Evolutionary conservation across 1,284 basidiomycete genomes (phyloP), one percentile per base, ranked within the genome.

Genomic region (Fomitopsis betulina): DNA sequence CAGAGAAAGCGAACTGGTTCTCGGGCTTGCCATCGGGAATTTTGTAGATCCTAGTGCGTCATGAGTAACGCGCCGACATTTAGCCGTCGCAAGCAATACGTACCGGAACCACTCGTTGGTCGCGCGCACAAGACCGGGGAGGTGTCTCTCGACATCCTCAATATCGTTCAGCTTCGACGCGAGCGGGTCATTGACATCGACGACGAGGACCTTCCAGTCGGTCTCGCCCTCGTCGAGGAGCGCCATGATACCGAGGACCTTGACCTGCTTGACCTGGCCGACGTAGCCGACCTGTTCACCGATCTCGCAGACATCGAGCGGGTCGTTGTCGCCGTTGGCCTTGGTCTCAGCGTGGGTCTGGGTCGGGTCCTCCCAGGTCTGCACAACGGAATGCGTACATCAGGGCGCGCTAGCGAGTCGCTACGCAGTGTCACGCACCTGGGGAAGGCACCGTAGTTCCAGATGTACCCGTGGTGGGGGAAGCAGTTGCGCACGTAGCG

Each of bases 161-260:
- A 99, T 94, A 77, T 99, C 97, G 78, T 99, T 99, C 72, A 99
- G 85, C 78, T 96, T 94, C 70, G 90, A 80, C 35, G 97, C 97
- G 62, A 99, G 88, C 53, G 97, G 97, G 75, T 99, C 97, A 70
- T 90, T 88, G 68, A 98, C 85, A 73, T 99, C 97, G 66, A 99
- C 94, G 72, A 97, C 97, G 72, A 97, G 86, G 78, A 97, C 91
- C 78, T 98, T 98, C 95, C 95, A 98, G 82, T 98, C 95, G 67
- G 95, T 98, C 81, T 98, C 95, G 68, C 95, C 95, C 75, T 98
- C 95, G 72, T 98, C 95, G 66, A 98, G 87, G 59, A 99, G 84
- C 56, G 97, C 97, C 96, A 99, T 99, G 83, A 99, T 97, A 67
- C 97, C 97, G 72, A 99, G 93, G 63, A 99, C 94, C 83, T 99